A percentile compares a stretch with the other conserved stretches of the same genome.
Conservation (phyloP, 2,329 filamentous ascomycete genomes). For the Pleomassaria siparia region DNA sequence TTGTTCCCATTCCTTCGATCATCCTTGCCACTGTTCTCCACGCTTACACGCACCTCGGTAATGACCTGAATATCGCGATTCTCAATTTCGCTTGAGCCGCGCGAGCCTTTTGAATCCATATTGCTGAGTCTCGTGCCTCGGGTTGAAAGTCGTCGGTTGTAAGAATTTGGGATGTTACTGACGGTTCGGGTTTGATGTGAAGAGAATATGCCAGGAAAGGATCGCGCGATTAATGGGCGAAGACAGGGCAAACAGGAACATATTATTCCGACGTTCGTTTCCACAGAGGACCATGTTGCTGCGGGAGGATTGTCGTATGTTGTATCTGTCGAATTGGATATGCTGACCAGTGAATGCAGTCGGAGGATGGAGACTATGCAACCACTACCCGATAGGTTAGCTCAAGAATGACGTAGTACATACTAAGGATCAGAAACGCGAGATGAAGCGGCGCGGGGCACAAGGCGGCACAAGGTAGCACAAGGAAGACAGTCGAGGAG, state of each 20-base stretch:
- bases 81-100: not conserved
- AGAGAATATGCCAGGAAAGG: constrained; percentile 25
- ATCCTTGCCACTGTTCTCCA: constrained; percentile 5
- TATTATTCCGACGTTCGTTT: constrained; percentile 37
- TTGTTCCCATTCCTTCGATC: constrained; percentile 7
- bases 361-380: constrained; percentile 37
- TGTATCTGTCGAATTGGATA: constrained; percentile 32
- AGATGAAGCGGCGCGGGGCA: constrained; percentile 35
- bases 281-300: constrained; percentile 35
- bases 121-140: not conserved
- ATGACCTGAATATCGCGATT: constrained; percentile 7
- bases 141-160: constrained; percentile 1
- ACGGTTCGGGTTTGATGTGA: constrained; percentile 7
- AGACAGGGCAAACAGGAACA: constrained; percentile 39
- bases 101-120: constrained; percentile 2
- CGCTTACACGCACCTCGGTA: constrained; percentile 8
- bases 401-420: constrained; percentile 34
- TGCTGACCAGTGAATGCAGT: constrained; percentile 31
- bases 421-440: constrained; percentile 34
- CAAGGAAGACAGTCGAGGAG: not conserved
- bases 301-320: constrained; percentile 37
- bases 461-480: not conserved
- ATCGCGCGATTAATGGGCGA: constrained; percentile 31
- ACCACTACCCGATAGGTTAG: constrained; percentile 34
- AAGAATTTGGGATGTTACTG: constrained; percentile 1